Evolutionary conservation across 768 basidiomycete genomes (phyloP), one percentile per base, ranked within the genome.

Genomic region (Butyriboletus loyo): DNA sequence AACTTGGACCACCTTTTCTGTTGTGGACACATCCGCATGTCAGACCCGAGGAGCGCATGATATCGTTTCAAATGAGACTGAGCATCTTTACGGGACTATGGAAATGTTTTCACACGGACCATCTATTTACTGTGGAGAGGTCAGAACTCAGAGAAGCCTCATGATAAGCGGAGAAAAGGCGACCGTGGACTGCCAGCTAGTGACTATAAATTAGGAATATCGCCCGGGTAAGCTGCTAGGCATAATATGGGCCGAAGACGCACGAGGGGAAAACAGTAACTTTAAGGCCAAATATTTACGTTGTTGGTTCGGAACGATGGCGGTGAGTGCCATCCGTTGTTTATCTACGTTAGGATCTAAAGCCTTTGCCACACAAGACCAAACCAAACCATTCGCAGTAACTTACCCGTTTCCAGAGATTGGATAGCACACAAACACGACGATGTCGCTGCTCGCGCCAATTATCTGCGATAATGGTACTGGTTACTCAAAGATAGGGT

Each of bases 401-500:
- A 42, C 47, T n/a, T n/a, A n/a, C n/a, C 45, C 45, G 34, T 30
- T 44, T 49, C 36, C 50, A 49, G 44, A 52, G 49, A 53, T 56
- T 50, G 50, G 24, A 27, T 40, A 54, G 34, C 53, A 40, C 38
- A 37, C n/a, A n/a, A n/a, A 45, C 45, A 21, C 49, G 43, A 72
- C 56, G 51, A 95, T 97, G 92, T 87, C 89, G 49, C 70, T 87
- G 31, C 84, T 94, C 55, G 89, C 93, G 7, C 94, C 95, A 53
- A 92, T 98, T 67, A 95, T 98, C 61, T 95, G 93, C 66, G 95
- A 98, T 77, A 97, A 98, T 77, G 95, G 95, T 37, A 97, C 95
- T 40, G 95, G 96, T 31, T 98, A 81, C 72, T 96, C 95, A 11
- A 98, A 98, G 82, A 87, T 98, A 72, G 96, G 95, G 93, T 94